Evolutionary conservation across 129 eudicot genomes (phyloP), one percentile per base, ranked within the genome.

Genomic region (Centella asiatica): DNA sequence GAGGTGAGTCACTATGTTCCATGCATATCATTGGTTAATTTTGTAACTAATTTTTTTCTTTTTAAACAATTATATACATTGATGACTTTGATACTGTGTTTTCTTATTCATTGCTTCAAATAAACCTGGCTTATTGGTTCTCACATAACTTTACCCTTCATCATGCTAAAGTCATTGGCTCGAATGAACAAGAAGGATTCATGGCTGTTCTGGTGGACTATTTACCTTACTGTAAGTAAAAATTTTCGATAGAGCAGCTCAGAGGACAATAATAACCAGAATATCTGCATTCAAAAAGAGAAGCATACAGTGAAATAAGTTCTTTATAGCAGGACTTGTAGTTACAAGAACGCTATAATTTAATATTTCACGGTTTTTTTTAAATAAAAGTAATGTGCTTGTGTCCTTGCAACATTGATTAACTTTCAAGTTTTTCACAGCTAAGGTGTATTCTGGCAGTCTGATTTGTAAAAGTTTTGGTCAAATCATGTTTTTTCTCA

Each of bases 131-230:
- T 13, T 9, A 19, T 56, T 54, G 29, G 17, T 36, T 46, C 73
- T 63, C 17, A 70, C 28, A 10, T 15, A 19, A 14, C 54, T 67
- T 39, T 26, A 22, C 20, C 28, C 27, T 62, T 23, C 39, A 6
- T 67, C 32, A 34, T 64, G 65, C 44, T 59, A 17, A 65, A 87
- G 99, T 84, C 99, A 13, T 39, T 92, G 82, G 88, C 99, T 73
- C 95, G 96, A 66, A 83, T 92, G 81, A 92, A 92, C 88, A 87
- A 92, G 85, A 92, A 92, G 85, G 99, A 92, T 78, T 84, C 96
- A 42, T 92, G 96, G 99, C 84, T 92, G 56, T 92, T 92, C 77
- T 92, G 99, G 99, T 92, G 95, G 96, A 87, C 96, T 56, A 83
- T 92, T 62, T 92, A 87, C 76, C 86, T 87, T 69, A 87, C 90